Evolutionary conservation across 2,329 filamentous ascomycete genomes (phyloP), one percentile per base, ranked within the genome.

Genomic region (Fusarium lyarnte): DNA sequence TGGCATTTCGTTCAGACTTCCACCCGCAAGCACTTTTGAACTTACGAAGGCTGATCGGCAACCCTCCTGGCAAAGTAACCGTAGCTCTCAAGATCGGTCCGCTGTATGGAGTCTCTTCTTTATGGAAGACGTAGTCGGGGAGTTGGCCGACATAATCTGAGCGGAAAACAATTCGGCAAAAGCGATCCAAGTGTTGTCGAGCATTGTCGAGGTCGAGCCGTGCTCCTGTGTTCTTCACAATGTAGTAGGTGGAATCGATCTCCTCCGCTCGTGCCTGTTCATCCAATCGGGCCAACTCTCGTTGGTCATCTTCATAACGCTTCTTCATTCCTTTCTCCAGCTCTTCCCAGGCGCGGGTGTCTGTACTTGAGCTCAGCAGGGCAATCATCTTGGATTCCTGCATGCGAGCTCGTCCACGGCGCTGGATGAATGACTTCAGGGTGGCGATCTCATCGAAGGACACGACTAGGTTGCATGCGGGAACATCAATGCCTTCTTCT

Each of bases 161-260:
- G 1, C 83, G 82, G 0, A 88, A 86, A 2, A 94, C 79, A 1
- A 87, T 86, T 1, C 85, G 83, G 79, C 95, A 98, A 74, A 98
- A 97, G 80, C 97, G 94, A 51, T 93, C 85, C 3, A 98, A 86
- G 79, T 96, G 94, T n/a, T 86, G 81, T 52, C 91, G 89, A 2
- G 94, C 92, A 72, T 93, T 93, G 41, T 93, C 88, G 4, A 94
- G 85, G 16, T 92, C 92, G 19, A 98, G 82, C 17, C 89, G 81
- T 1, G 93, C 94, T 8, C 91, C 83, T 1, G 85, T 87, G 27
- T 79, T 69, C 27, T 82, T 66, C 9, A 87, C 80, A 21, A 76
- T 72, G 49, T 87, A 82, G n/a, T 36, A 77, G 0, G 67, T 52
- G 8, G 68, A 59, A 38, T 46, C 68, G 16, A 36, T 78, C 36